phyloP scores from a whole-genome alignment of 371 early-diverging fungal genomes.

The Lichtheimia ramosa region DNA sequence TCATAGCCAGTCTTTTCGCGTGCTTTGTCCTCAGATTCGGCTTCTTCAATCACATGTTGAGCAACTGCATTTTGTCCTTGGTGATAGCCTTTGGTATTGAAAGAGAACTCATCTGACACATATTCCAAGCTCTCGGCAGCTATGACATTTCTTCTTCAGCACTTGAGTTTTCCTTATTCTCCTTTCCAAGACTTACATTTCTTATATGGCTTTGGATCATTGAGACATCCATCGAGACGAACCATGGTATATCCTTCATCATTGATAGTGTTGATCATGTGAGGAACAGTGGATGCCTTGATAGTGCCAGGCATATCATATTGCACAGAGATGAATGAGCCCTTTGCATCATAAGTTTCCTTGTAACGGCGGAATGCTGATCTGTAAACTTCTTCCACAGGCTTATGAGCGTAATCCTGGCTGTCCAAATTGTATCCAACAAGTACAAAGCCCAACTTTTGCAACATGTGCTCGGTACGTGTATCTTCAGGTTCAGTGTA shows the following conservation, averaged over 20 bases:
- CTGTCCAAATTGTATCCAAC: conserved; percentile 54
- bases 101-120: conserved; percentile 41
- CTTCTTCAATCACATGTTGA: conserved; percentile 10
- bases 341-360: conserved; percentile 54
- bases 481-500: conserved; percentile 40
- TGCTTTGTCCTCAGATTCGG: not conserved
- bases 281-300: conserved; percentile 33
- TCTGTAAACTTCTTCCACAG: conserved; percentile 37
- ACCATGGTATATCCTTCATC: conserved; percentile 56
- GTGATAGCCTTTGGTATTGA: conserved; percentile 40
- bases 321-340: conserved; percentile 47
- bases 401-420: conserved; percentile 42
- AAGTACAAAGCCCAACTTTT: conserved; percentile 42
- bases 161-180: not conserved
- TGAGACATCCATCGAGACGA: conserved; percentile 52
- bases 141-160: not conserved
- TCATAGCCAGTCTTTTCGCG: too few species aligned
- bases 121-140: conserved; percentile 27
- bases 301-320: conserved; percentile 55
- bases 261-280: conserved; percentile 48
- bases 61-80: conserved; percentile 36
- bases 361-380: conserved; percentile 37
- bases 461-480: conserved; percentile 35
- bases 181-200: conserved; percentile 22
- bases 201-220: conserved; percentile 55